Evolutionary conservation across 2,329 filamentous ascomycete species (phyloP).

Genomic region (Cytospora mali): DNA sequence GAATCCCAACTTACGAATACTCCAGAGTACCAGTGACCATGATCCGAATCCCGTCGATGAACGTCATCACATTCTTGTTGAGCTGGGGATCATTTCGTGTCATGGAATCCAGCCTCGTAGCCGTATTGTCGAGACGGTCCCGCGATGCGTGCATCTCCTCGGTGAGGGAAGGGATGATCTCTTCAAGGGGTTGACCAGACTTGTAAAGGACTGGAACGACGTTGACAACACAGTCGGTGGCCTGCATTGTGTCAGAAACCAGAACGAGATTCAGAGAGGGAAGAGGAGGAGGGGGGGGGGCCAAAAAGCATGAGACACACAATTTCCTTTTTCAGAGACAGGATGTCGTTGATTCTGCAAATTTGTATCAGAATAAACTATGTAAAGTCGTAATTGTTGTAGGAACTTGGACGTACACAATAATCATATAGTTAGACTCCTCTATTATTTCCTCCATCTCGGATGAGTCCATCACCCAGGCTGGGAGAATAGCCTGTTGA

Average conservation of each 20-base stretch:
- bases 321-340: conserved; percentile 33
- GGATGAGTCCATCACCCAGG: conserved; percentile 28
- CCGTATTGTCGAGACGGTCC: conserved; percentile 25
- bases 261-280: not conserved
- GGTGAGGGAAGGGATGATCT: conserved; percentile 15
- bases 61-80: conserved; percentile 28
- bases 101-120: conserved; percentile 14
- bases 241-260: conserved; percentile 18
- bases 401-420: conserved; percentile 29
- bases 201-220: conserved; percentile 30
- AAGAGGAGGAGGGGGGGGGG: too few species aligned
- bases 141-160: conserved; percentile 24
- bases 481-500: conserved; percentile 23
- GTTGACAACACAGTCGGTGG: conserved; percentile 30
- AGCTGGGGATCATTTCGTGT: conserved; percentile 26
- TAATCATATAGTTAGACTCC: conserved; percentile 31
- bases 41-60: conserved; percentile 37
- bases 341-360: conserved; percentile 30
- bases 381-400: fast-evolving
- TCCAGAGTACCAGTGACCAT: conserved; percentile 39
- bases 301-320: too few species aligned
- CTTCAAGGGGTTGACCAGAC: conserved; percentile 14
- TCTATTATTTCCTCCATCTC: conserved; percentile 29
- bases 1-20: conserved; percentile 37
- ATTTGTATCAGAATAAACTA: not conserved